A percentile compares a stretch with the other conserved stretches of the same genome.
phyloP scores from a whole-genome alignment of 169 alveolate species.

The Ichthyophthirius multifiliis region DNA sequence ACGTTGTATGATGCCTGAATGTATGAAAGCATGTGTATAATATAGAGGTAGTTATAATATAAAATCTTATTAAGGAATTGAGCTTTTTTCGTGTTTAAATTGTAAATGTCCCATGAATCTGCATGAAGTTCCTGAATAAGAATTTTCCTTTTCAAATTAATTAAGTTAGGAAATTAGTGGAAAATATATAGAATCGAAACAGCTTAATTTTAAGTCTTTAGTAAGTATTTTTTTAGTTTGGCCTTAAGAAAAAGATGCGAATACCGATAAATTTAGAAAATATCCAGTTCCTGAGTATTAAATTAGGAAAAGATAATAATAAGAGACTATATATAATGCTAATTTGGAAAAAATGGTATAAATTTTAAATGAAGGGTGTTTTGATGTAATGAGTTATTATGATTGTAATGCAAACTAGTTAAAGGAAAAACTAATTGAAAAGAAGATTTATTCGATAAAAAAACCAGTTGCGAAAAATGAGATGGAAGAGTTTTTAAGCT shows the following conservation, averaged over 20 bases:
- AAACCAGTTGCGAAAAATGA: constrained; percentile 1
- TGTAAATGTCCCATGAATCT: constrained; percentile 46
- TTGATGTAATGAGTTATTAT: constrained; percentile 20
- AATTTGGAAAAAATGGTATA: constrained; percentile 25
- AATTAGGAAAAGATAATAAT: background rate
- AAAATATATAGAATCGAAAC: constrained; percentile 28
- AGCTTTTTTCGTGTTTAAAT: constrained; percentile 28
- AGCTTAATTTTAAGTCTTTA: constrained; percentile 20
- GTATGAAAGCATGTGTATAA: background rate
- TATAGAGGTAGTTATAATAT: constrained; percentile 43
- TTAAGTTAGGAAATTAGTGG: constrained; percentile 8
- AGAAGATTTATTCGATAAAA: constrained; percentile 3
- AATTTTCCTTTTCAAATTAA: constrained; percentile 12
- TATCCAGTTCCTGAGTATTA: background rate
- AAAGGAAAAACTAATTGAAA: background rate
- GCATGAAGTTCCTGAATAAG: constrained; percentile 5
- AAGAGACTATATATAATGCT: background rate
- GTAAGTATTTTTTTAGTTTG: constrained; percentile 28
- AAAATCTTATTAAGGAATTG: constrained; percentile 19
- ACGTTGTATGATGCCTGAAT: constrained; percentile 8
- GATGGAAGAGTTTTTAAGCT: background rate
- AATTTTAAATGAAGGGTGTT: constrained; percentile 35
- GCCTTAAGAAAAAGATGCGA: background rate
- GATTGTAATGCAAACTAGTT: background rate
- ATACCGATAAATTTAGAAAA: background rate